Base-by-base conservation (phyloP, 129 eudicot genomes). In the Sambucus nigra region DNA sequence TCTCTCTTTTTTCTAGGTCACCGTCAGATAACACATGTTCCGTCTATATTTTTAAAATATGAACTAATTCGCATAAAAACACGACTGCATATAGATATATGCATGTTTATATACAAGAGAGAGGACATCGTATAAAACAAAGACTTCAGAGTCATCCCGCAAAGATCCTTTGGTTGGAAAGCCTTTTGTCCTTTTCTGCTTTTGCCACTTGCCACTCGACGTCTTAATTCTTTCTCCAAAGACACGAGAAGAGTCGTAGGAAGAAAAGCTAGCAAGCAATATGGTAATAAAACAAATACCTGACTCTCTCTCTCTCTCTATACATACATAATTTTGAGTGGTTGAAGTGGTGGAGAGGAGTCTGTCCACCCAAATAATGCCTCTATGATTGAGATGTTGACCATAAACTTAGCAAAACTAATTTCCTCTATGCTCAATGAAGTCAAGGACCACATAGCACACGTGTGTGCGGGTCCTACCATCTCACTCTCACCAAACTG, bases 371-470 rank as follows among this genome's bases (percentile, higher is more conserved):
- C 59, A 42, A 79, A 86, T 86, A 86, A 86, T 86, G 75, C 55
- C 63, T 79, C 59, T 50, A 87, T 82, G 88, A 87, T 82, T 87
- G 76, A 68, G 82, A 76, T 76, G 81, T 71, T 84, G 74, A 82
- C 80, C 75, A 70, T 55, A 35, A 64, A 69, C 78, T 59, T 55
- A 27, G 55, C 71, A 63, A 72, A 65, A 69, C 65, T 62, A 65
- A 57, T 44, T 61, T 53, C 73, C 78, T 67, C 67, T 68, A 61
- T 23, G 15, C 25, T 57, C 29, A 72, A 51, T 66, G 66, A 53
- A 63, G 69, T 69, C 61, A 21, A 53, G 81, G 86, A 78, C 84
- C 88, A 81, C 71, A 22, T 41, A 15, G 16, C 80, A 68, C 84
- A 78, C 85, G 84, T 76, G 84, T 65, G 66, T 28, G 11, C 28